phyloP scores from a whole-genome alignment of 2,329 filamentous ascomycete species.

The Byssochlamys sp. region DNA sequence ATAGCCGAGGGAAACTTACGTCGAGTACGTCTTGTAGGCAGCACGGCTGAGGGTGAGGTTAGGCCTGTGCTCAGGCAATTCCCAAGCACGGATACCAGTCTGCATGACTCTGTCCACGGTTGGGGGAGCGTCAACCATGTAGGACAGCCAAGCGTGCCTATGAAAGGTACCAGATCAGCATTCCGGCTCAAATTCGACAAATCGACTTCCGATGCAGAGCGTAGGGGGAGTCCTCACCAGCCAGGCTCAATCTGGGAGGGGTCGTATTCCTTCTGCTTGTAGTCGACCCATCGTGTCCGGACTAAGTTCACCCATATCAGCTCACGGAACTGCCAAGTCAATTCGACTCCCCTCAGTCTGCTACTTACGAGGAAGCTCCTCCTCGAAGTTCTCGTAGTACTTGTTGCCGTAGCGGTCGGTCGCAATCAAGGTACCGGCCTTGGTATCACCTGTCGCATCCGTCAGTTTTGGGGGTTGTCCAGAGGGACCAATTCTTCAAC shows the following conservation, averaged over 20 bases:
- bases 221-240: slow-evolving; percentile 47
- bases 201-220: neutral
- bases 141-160: slow-evolving; percentile 91
- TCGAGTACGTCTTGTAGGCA: slow-evolving; percentile 88
- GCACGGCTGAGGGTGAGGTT: slow-evolving; percentile 66
- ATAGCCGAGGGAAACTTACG: slow-evolving; percentile 51
- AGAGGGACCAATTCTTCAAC: neutral
- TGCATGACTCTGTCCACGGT: slow-evolving; percentile 63
- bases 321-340: slow-evolving; percentile 9
- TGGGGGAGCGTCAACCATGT: slow-evolving; percentile 80
- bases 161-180: neutral
- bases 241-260: slow-evolving; percentile 72
- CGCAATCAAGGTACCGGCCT: slow-evolving; percentile 76
- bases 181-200: neutral
- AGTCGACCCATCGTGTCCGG: slow-evolving; percentile 94
- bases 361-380: slow-evolving; percentile 75
- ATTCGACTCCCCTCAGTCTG: slow-evolving; percentile 4
- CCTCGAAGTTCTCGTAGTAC: slow-evolving; percentile 81
- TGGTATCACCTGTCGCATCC: slow-evolving; percentile 72
- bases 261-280: slow-evolving; percentile 66
- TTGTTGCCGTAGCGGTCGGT: slow-evolving; percentile 91
- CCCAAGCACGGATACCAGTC: slow-evolving; percentile 62
- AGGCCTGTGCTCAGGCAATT: slow-evolving; percentile 60
- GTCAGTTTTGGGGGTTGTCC: slow-evolving; percentile 6
- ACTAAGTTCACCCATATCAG: slow-evolving; percentile 44